phyloP scores from a whole-genome alignment of 768 basidiomycete species.

The Lactarius sp. region DNA sequence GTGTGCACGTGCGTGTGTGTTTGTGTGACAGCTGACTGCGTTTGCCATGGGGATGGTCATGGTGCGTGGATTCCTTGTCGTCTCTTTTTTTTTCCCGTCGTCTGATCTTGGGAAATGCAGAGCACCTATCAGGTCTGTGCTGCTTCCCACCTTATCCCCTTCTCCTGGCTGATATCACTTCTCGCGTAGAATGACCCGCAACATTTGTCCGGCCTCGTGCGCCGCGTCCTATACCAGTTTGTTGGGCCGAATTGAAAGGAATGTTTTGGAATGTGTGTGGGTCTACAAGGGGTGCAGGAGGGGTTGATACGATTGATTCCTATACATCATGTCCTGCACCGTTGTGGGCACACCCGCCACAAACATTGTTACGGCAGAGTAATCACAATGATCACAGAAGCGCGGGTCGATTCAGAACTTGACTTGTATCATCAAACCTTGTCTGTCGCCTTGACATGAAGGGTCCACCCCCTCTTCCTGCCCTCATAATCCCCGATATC shows the following conservation, averaged over 20 bases:
- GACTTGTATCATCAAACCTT: slow-evolving; percentile 3
- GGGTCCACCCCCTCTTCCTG: not conserved
- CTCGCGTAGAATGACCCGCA: slow-evolving; percentile 58
- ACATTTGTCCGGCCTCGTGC: slow-evolving; percentile 77
- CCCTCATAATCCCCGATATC: not conserved
- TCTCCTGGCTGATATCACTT: not conserved
- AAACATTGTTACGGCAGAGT: slow-evolving; percentile 8
- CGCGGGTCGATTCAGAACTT: not conserved
- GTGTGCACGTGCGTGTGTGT: not conserved
- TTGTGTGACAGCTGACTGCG: slow-evolving; percentile 46
- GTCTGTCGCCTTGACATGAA: slow-evolving; percentile 5
- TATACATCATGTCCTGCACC: not conserved
- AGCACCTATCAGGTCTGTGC: slow-evolving; percentile 57
- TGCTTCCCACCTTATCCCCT: not conserved
- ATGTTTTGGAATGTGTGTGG: not conserved
- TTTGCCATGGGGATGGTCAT: slow-evolving; percentile 91
- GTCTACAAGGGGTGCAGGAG: not conserved
- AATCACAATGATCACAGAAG: not conserved
- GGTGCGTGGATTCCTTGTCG: slow-evolving; percentile 40
- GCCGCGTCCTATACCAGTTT: slow-evolving; percentile 81
- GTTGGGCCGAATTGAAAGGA: slow-evolving; percentile 69
- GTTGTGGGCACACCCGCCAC: not conserved
- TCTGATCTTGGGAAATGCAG: slow-evolving; percentile 16
- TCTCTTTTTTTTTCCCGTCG: slow-evolving; percentile 16
- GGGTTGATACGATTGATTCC: not conserved